phyloP scores from a whole-genome alignment of 1,284 basidiomycete species.

The Wallemia hederae region DNA sequence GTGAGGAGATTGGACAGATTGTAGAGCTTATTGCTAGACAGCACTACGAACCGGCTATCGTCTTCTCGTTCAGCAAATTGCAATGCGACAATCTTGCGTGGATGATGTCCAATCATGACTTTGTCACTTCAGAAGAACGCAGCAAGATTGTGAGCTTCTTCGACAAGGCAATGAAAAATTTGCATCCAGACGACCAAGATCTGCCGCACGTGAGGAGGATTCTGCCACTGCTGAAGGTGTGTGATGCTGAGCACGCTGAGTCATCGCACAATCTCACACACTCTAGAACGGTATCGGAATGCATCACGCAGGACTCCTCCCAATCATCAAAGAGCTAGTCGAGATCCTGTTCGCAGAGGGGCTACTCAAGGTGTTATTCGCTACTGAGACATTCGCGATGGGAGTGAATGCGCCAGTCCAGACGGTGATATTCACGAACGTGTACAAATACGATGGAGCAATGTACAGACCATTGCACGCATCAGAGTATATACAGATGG shows the following conservation, averaged over 20 bases:
- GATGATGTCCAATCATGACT: too few species aligned
- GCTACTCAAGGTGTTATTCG: slow-evolving; percentile 93
- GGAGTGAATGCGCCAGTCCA: slow-evolving; percentile 99
- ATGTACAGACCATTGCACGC: slow-evolving; percentile 72
- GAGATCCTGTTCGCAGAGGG: slow-evolving; percentile 98
- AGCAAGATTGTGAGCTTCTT: slow-evolving; percentile 67
- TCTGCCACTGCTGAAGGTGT: slow-evolving; percentile 67
- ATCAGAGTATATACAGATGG: slow-evolving; percentile 96
- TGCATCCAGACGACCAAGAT: slow-evolving; percentile 59
- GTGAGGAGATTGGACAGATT: neutral
- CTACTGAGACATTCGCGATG: slow-evolving; percentile 97
- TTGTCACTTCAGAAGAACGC: too few species aligned
- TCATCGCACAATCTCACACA: too few species aligned
- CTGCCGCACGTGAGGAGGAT: slow-evolving; percentile 86
- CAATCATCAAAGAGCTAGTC: slow-evolving; percentile 95
- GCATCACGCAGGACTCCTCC: slow-evolving; percentile 89
- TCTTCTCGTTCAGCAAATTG: too few species aligned
- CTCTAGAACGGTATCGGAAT: slow-evolving; percentile 96
- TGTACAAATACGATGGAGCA: slow-evolving; percentile 82
- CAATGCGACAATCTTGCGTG: too few species aligned
- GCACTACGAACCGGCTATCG: too few species aligned
- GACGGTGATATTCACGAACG: slow-evolving; percentile 88
- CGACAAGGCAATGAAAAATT: slow-evolving; percentile 71
- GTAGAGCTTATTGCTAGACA: too few species aligned
- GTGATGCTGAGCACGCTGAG: too few species aligned